Evolutionary conservation across 352 stramenopile genomes (phyloP).

Genomic region (Globisporangium radiosum): DNA sequence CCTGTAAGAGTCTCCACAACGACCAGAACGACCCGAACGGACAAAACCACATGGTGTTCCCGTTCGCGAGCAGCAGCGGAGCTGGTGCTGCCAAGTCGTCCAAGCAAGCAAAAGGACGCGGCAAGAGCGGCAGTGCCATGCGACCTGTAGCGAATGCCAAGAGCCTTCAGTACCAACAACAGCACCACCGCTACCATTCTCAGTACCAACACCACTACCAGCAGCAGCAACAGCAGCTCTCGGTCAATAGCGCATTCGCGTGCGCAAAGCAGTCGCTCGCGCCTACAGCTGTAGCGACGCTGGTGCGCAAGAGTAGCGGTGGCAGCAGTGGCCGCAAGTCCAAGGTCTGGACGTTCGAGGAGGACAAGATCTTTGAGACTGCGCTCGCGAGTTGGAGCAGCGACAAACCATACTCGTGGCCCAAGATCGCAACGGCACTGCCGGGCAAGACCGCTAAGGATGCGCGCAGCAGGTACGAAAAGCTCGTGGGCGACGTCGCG

Average conservation of each 20-base stretch:
- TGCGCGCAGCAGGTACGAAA: conserved; percentile 61
- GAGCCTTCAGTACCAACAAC: background rate
- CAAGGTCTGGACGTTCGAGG: conserved; percentile 74
- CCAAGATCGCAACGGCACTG: conserved; percentile 60
- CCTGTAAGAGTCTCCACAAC: conserved; percentile 5
- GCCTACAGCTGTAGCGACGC: background rate
- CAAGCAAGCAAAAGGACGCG: conserved; percentile 7
- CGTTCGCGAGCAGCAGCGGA: background rate
- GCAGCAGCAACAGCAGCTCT: conserved; percentile 5
- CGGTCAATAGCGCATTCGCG: background rate
- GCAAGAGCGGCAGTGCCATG: background rate
- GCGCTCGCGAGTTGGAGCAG: conserved; percentile 53
- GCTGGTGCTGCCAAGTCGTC: background rate
- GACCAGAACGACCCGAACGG: conserved; percentile 33
- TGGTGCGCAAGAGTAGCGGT: background rate
- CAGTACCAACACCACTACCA: conserved; percentile 1
- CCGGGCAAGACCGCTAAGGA: conserved; percentile 75
- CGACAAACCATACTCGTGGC: conserved; percentile 68
- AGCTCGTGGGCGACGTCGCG: conserved; percentile 67
- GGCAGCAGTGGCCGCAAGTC: conserved; percentile 19
- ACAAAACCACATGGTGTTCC: conserved; percentile 14
- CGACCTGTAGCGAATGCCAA: conserved; percentile 1
- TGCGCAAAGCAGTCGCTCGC: background rate
- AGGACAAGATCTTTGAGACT: conserved; percentile 79
- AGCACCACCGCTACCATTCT: conserved; percentile 6